A percentile compares a stretch with the other conserved stretches of the same genome.
Conservation (phyloP, 306 rosid genomes). For the Inga leiocalycina region DNA sequence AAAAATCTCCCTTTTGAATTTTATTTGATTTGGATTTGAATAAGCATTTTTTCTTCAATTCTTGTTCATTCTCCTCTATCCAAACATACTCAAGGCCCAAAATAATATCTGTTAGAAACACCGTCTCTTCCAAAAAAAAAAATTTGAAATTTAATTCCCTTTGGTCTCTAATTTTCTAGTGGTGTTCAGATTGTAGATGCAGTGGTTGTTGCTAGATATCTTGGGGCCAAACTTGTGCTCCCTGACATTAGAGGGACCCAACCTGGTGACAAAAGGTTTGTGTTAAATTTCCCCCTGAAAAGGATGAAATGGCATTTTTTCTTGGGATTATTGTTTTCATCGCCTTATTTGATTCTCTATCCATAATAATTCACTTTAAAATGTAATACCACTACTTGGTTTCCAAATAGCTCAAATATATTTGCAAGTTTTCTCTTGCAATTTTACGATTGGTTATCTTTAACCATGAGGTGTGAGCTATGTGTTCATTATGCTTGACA, state of each 20-base stretch:
- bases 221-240: conserved; percentile 80
- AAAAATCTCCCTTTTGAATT: neutral
- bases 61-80: neutral
- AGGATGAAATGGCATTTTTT: neutral
- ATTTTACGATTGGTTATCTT: conserved; percentile 17
- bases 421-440: conserved; percentile 8
- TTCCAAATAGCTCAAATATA: conserved; percentile 1
- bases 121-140: neutral
- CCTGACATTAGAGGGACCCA: conserved; percentile 87
- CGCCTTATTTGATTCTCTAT: neutral
- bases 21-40: neutral
- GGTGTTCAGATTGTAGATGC: conserved; percentile 68
- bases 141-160: neutral
- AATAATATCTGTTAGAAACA: neutral
- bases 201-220: conserved; percentile 76
- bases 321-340: neutral
- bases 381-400: neutral
- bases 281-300: neutral
- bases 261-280: conserved; percentile 79
- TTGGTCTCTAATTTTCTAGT: conserved; percentile 23
- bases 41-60: neutral
- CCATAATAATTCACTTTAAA: neutral
- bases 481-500: neutral
- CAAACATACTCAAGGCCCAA: neutral
- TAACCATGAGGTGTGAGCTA: conserved; percentile 12